Base-by-base conservation (phyloP, 202 grass and related monocot genomes). In the Dendrocalamus latiflorus region DNA sequence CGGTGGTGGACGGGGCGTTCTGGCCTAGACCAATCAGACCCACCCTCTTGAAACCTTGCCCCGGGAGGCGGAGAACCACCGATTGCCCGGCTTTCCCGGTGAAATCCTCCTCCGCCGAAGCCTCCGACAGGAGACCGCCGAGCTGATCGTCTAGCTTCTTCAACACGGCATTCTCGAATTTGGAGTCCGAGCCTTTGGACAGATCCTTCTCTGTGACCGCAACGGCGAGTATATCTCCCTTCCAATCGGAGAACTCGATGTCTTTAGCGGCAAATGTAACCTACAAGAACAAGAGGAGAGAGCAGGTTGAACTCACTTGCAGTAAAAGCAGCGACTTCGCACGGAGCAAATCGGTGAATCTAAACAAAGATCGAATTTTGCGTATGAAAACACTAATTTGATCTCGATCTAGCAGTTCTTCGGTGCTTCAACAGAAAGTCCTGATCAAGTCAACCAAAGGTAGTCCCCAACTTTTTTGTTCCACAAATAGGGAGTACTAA, bases 141-240 rank as follows among this genome's bases (percentile, higher is more conserved):
- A 99, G 87, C 73, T 94, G 90, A n/a, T 53, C 68, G 24, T 99
- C 96, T 3, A 99, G 82, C 70, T 85, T 88, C 83, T 88, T 95
- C 56, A 99, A 70, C 73, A 86, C 68, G 24, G 61, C 76, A 79
- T 99, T 95, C 89, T 93, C 91, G 42, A 93, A 99, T 30, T 94
- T 92, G 70, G 96, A 95, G 86, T 90, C 84, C 1, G 89, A 68
- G 0, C 91, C 96, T 75, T 92, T 99, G 17, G 81, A 84, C 74
- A 99, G 88, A 72, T 99, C 96, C 66, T 95, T 95, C 69, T 99
- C 96, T 3, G 96, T 90, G 54, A 99, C 96, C 4, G 91, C 96
- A 12, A 99, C 83, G 7, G 87, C 81, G 44, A 98, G 93, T 34
- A 98, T 76, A 61, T 98, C 96, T 38, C 96, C 96, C 70, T 93